Conservation (phyloP, 2,329 filamentous ascomycete species). For the Aspergillus ochraceoroseus region DNA sequence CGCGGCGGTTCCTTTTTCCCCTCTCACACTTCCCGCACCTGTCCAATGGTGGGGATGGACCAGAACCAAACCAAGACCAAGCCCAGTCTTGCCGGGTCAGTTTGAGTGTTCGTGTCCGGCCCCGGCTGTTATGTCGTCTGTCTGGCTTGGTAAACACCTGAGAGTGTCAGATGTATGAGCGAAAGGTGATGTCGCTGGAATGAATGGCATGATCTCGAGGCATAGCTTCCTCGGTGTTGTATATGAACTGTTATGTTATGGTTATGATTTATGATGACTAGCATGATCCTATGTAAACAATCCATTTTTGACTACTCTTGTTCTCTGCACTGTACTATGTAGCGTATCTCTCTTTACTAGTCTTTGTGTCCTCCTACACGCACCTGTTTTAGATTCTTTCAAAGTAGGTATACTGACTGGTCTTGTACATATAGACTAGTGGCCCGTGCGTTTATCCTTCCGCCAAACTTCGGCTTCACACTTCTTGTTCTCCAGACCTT, state of each 20-base stretch:
- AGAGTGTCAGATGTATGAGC: constrained; percentile 6
- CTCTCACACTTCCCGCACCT: not conserved
- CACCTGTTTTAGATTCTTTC: too few relatives aligned
- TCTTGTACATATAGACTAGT: constrained; percentile 25
- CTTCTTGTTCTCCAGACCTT: too few relatives aligned
- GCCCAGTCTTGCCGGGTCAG: too few relatives aligned
- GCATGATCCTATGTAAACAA: constrained; percentile 4
- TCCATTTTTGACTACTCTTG: too few relatives aligned
- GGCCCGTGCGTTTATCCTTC: constrained; percentile 30
- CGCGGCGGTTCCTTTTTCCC: too few relatives aligned
- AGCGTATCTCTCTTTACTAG: too few relatives aligned
- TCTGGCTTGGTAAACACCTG: constrained; percentile 1
- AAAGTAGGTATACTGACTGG: constrained; percentile 19
- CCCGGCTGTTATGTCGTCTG: constrained; percentile 10
- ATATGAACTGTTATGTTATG: constrained; percentile 24
- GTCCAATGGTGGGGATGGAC: not conserved
- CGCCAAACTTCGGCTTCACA: constrained; percentile 1
- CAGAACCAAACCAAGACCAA: not conserved
- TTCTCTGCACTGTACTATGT: not conserved
- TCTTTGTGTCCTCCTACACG: not conserved
- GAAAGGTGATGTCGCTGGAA: not conserved
- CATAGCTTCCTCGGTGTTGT: constrained; percentile 17
- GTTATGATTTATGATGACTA: constrained; percentile 25
- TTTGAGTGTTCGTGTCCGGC: not conserved
- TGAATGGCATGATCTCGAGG: constrained; percentile 4